These are phyloP conservation scores for Solanum lycopersicoides DNA, from an alignment of 257 asterid genomes.

Conservation along the genomic window DNA sequence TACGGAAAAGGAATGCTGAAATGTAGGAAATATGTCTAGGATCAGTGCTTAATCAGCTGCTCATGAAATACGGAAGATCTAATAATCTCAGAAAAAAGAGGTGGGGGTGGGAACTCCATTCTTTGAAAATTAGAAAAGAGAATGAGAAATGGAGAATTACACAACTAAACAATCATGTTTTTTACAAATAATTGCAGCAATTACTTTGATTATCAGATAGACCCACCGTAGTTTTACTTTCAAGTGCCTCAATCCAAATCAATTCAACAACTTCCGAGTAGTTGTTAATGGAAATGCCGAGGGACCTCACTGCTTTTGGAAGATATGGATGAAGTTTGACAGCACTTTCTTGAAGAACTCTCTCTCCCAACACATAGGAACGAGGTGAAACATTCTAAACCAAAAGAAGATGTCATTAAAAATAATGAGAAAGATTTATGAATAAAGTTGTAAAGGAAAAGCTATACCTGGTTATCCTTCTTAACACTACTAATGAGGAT, in stretches of 20 bases:
- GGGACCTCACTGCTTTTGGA: neutral
- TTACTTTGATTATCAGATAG: neutral
- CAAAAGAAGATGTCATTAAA: neutral
- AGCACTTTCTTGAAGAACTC: constrained; percentile 1
- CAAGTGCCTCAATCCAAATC: neutral
- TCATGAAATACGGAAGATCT: neutral
- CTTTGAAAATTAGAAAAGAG: neutral
- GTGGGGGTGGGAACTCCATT: neutral
- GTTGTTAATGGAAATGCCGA: neutral
- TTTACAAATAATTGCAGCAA: neutral
- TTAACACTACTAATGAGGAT: constrained; percentile 45
- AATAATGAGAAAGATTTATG: neutral
- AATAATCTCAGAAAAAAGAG: neutral
- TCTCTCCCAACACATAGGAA: constrained; percentile 11
- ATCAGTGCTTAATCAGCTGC: neutral
- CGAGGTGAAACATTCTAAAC: constrained; percentile 8
- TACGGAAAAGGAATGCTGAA: neutral
- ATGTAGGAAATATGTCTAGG: neutral
- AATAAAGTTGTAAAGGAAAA: neutral
- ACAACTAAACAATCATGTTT: neutral
- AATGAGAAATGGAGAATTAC: neutral
- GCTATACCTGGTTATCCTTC: constrained; percentile 38
- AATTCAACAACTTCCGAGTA: constrained; percentile 10
- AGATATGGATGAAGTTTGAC: constrained; percentile 3
- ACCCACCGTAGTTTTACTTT: constrained; percentile 2